Percentiles rank a stretch among this genome's conserved stretches.
Conservation (phyloP, 495 filamentous ascomycete species). For the Platismatia glauca region DNA sequence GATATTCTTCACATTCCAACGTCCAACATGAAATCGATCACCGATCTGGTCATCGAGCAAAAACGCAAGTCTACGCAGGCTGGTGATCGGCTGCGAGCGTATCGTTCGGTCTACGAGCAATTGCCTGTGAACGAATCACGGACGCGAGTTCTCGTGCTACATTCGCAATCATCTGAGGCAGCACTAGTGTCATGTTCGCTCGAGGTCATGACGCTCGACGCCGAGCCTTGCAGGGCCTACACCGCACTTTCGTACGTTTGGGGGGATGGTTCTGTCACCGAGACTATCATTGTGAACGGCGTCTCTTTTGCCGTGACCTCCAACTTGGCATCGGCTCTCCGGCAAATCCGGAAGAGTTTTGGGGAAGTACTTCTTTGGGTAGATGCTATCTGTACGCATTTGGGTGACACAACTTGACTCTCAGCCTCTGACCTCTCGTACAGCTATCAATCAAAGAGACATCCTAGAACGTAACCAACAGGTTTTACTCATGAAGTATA, state of each 20-base stretch:
- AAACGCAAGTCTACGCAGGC: background rate
- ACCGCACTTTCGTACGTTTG: conserved; percentile 9
- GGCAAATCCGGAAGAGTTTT: background rate
- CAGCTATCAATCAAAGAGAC: background rate
- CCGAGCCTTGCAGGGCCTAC: background rate
- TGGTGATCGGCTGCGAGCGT: background rate
- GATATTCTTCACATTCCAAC: too few species aligned
- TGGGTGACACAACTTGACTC: background rate
- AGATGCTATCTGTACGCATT: background rate
- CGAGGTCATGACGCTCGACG: background rate
- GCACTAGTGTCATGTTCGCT: background rate
- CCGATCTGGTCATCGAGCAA: background rate
- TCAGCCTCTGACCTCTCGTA: background rate
- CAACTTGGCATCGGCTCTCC: conserved; percentile 1
- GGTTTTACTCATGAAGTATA: background rate
- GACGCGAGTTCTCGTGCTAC: background rate
- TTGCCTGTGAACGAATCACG: background rate
- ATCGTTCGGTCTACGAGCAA: background rate
- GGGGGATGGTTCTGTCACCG: conserved; percentile 1
- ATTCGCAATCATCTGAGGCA: background rate
- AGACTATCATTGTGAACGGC: conserved; percentile 1
- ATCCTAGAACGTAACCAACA: background rate
- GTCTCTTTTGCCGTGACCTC: background rate
- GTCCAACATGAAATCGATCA: background rate
- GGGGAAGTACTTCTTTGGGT: background rate